Percentiles rank a stretch among this genome's conserved stretches.
Conservation (phyloP, 345 rosid species). For the Durio zibethinus region DNA sequence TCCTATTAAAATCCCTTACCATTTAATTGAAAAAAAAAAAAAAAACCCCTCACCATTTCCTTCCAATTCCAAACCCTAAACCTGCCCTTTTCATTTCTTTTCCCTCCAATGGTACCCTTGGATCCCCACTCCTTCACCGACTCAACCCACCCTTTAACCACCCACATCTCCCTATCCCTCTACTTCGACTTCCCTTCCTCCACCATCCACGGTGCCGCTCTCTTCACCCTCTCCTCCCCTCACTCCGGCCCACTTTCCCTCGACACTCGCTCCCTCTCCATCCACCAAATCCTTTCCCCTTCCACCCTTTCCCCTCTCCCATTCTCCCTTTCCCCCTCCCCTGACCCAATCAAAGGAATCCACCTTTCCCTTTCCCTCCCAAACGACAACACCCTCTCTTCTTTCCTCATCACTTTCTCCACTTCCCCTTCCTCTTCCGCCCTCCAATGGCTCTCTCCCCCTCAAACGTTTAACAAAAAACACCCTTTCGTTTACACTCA, state of each 20-base stretch:
- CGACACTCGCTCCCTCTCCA: slow-evolving; percentile 65
- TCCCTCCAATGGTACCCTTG: slow-evolving; percentile 53
- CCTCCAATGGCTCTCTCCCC: slow-evolving; percentile 84
- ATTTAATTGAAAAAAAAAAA: too few relatives aligned
- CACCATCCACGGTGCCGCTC: slow-evolving; percentile 71
- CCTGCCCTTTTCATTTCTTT: too few relatives aligned
- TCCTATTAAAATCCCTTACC: not conserved
- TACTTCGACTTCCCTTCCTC: slow-evolving; percentile 73
- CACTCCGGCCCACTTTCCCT: slow-evolving; percentile 51
- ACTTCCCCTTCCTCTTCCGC: slow-evolving; percentile 77
- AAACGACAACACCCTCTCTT: slow-evolving; percentile 23
- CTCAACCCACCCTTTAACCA: slow-evolving; percentile 63
- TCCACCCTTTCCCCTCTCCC: slow-evolving; percentile 44
- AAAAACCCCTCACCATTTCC: not conserved
- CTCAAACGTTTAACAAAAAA: slow-evolving; percentile 61
- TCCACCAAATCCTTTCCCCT: slow-evolving; percentile 46
- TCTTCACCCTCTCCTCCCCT: slow-evolving; percentile 55
- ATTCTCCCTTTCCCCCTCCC: slow-evolving; percentile 30
- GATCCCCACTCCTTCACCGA: slow-evolving; percentile 89
- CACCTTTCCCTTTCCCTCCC: slow-evolving; percentile 44
- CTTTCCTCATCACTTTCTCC: slow-evolving; percentile 45
- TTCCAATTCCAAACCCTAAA: too few relatives aligned
- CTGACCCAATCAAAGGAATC: slow-evolving; percentile 55
- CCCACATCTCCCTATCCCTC: slow-evolving; percentile 62
- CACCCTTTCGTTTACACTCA: slow-evolving; percentile 82